Percentiles rank a stretch among this genome's conserved stretches.
Evolutionary conservation across 371 early-diverging fungal species (phyloP).

Genomic region (Mucor sp.): DNA sequence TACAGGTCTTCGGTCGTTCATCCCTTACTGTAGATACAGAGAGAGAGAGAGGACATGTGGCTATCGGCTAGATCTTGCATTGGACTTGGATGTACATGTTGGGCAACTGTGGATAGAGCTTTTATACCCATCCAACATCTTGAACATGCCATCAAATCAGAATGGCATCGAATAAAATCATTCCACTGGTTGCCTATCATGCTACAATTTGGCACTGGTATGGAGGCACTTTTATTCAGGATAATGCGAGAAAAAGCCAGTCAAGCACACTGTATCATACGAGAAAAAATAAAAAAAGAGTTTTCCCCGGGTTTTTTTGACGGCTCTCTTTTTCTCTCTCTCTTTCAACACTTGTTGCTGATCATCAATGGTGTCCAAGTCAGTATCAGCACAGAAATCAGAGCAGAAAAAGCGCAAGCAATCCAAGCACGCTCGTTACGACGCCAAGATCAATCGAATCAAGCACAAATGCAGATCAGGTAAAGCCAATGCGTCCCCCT

Average conservation of each 20-base stretch:
- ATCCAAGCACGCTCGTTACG: slow-evolving; percentile 24
- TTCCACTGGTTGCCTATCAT: too few relatives aligned
- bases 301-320: neutral
- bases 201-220: too few relatives aligned
- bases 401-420: slow-evolving; percentile 22
- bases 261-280: neutral
- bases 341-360: neutral
- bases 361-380: slow-evolving; percentile 14
- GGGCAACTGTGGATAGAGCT: too few relatives aligned
- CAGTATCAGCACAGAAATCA: slow-evolving; percentile 1
- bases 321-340: neutral
- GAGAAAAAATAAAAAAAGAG: neutral
- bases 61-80: too few relatives aligned
- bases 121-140: too few relatives aligned
- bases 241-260: neutral
- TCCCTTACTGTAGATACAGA: too few relatives aligned
- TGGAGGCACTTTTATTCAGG: neutral
- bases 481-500: slow-evolving; percentile 17
- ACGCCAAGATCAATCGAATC: slow-evolving; percentile 47
- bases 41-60: too few relatives aligned
- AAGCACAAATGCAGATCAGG: slow-evolving; percentile 57
- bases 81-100: too few relatives aligned
- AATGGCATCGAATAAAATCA: too few relatives aligned
- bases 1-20: too few relatives aligned
- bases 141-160: too few relatives aligned